phyloP scores from a whole-genome alignment of 1,139 yeast genomes.

The Diutina ranongensis region DNA sequence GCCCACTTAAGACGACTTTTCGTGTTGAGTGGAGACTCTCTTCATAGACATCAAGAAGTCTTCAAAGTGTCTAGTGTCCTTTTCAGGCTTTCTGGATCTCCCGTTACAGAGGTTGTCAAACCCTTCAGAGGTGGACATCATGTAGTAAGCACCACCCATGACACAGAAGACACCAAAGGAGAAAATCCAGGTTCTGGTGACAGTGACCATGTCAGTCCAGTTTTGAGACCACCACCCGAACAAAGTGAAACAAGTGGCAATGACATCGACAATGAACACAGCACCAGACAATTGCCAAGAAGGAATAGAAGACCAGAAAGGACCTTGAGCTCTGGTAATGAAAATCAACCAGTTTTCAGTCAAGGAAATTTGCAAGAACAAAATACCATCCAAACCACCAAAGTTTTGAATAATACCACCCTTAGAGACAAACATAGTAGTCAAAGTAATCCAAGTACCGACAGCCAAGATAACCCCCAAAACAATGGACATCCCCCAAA shows the following conservation, averaged over 20 bases:
- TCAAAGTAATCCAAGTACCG: conserved; percentile 88
- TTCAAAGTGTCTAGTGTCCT: conserved; percentile 73
- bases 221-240: conserved; percentile 98
- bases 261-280: conserved; percentile 74
- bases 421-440: conserved; percentile 74
- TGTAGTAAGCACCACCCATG: conserved; percentile 93
- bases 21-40: conserved; percentile 98
- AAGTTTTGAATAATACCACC: conserved; percentile 86
- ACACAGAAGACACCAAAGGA: conserved; percentile 94
- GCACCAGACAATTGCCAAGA: conserved; percentile 96
- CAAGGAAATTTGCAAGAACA: conserved; percentile 84
- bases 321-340: conserved; percentile 92
- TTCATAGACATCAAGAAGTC: conserved; percentile 96
- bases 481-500: conserved; percentile 90
- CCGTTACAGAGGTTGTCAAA: conserved; percentile 95
- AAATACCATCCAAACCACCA: conserved; percentile 85
- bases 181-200: conserved; percentile 89
- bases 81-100: conserved; percentile 39
- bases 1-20: conserved; percentile 40
- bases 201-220: conserved; percentile 94
- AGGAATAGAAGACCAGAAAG: conserved; percentile 88
- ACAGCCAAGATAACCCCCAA: conserved; percentile 74
- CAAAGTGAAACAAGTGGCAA: conserved; percentile 82
- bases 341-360: conserved; percentile 95
- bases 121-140: conserved; percentile 76